Evolutionary conservation across 2,329 filamentous ascomycete genomes (phyloP), one percentile per base, ranked within the genome.

Genomic region (Botrytis fragariae): DNA sequence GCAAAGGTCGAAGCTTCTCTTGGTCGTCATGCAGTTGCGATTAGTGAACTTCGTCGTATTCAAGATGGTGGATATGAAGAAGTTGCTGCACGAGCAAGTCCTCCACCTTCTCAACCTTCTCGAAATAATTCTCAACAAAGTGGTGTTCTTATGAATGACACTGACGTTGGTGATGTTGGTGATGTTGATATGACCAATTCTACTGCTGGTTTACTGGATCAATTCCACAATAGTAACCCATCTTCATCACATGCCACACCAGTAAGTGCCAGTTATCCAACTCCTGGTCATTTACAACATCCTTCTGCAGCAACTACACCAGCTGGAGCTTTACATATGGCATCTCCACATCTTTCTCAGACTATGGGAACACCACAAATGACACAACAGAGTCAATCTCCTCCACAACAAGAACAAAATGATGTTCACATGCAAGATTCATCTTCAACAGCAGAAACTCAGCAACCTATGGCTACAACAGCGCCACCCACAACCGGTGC

Each of bases 21-120:
- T n/a, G 90, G 90, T 29, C 90, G 90, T 72, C 90, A 88, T 75
- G 89, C 93, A 61, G 86, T 88, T 54, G 85, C 87, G 39, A 88
- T 92, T 71, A 87, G 90, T 68, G 86, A 88, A 37, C 86, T 95
- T 12, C 86, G 88, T 54, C 91, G 93, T 63, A 87, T 97, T 61
- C 90, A 96, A 79, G 92, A 93, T 78, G 94, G 94, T 67, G 94
- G 94, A 3, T 88, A 89, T 48, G 84, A 94, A 81, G 89, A 93
- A 75, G 78, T 80, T 35, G 79, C 82, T 22, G 79, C 75, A 35
- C 63, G 75, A n/a, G 75, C 76, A 73, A 78, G 74, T 64, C 74
- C 77, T 70, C 74, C 73, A 64, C 88, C 87, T n/a, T 85, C 86
- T 35, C 86, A 87, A 74, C 82, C 83, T 14, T 90, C 88, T 1